Percentiles rank a stretch among this genome's conserved stretches.
Conservation (phyloP, 306 rosid genomes). For the Begonia peltatifolia region DNA sequence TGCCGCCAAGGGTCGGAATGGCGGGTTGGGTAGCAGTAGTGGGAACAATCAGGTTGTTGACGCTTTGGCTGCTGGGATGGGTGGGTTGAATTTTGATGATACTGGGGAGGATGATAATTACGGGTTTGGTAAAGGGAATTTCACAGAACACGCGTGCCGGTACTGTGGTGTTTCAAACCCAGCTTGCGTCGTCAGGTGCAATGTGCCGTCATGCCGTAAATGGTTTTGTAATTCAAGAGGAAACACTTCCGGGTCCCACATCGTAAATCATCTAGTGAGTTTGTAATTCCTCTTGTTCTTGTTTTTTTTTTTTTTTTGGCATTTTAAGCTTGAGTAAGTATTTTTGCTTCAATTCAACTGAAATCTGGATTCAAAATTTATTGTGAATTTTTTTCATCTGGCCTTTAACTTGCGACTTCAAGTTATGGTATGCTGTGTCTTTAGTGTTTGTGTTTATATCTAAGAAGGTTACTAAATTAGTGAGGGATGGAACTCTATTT, state of each 20-base stretch:
- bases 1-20: slow-evolving; percentile 42
- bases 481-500: too few species aligned
- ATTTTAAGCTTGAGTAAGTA: too few species aligned
- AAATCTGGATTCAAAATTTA: too few species aligned
- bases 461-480: too few species aligned
- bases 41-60: slow-evolving; percentile 72
- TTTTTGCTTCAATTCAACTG: too few species aligned
- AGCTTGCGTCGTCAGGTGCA: slow-evolving; percentile 95
- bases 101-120: slow-evolving; percentile 79
- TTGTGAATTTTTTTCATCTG: too few species aligned
- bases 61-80: slow-evolving; percentile 64
- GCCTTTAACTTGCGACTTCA: too few species aligned
- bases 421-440: too few species aligned
- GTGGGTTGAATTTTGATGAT: slow-evolving; percentile 90
- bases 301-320: too few species aligned
- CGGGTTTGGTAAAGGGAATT: slow-evolving; percentile 83
- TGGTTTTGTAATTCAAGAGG: slow-evolving; percentile 99
- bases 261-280: slow-evolving; percentile 94
- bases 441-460: too few species aligned
- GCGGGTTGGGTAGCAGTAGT: slow-evolving; percentile 36
- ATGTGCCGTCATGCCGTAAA: slow-evolving; percentile 91
- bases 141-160: slow-evolving; percentile 89
- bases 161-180: slow-evolving; percentile 97
- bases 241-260: slow-evolving; percentile 95
- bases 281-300: neutral